Evolutionary conservation across 116 monocot species (phyloP).

Genomic region (Dioscorea cayenensis): DNA sequence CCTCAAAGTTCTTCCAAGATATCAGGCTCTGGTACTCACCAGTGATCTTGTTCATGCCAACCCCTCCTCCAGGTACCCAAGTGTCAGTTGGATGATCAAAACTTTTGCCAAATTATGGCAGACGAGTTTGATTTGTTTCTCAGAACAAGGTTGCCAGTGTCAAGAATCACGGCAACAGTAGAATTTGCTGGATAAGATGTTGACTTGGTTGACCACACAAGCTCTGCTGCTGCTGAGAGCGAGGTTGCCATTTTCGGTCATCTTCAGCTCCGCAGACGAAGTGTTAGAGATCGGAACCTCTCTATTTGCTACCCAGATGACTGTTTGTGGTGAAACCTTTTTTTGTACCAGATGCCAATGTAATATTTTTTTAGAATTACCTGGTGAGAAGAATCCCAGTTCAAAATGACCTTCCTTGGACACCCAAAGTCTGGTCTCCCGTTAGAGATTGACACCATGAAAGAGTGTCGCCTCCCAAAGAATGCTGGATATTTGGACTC

Average conservation of each 20-base stretch:
- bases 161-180: not conserved
- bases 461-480: not conserved
- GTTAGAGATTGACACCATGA: slow-evolving; percentile 4
- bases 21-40: not conserved
- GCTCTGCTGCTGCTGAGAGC: slow-evolving; percentile 6
- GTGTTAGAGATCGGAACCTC: not conserved
- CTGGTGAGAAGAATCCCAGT: slow-evolving; percentile 26
- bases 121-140: not conserved
- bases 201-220: slow-evolving; percentile 6
- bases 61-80: not conserved
- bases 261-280: slow-evolving; percentile 7
- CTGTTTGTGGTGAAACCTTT: not conserved
- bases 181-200: not conserved
- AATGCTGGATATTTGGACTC: too few species aligned
- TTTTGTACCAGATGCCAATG: slow-evolving; percentile 16
- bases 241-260: slow-evolving; percentile 16
- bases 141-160: not conserved
- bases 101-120: slow-evolving; percentile 7
- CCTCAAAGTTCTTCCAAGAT: not conserved
- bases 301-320: slow-evolving; percentile 1
- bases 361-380: slow-evolving; percentile 11
- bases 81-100: slow-evolving; percentile 8
- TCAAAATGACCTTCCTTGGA: slow-evolving; percentile 19
- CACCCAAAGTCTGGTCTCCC: slow-evolving; percentile 12
- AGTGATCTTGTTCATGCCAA: not conserved